Evolutionary conservation across 2,329 filamentous ascomycete genomes (phyloP), one percentile per base, ranked within the genome.

Genomic region (Calonectria naviculata): DNA sequence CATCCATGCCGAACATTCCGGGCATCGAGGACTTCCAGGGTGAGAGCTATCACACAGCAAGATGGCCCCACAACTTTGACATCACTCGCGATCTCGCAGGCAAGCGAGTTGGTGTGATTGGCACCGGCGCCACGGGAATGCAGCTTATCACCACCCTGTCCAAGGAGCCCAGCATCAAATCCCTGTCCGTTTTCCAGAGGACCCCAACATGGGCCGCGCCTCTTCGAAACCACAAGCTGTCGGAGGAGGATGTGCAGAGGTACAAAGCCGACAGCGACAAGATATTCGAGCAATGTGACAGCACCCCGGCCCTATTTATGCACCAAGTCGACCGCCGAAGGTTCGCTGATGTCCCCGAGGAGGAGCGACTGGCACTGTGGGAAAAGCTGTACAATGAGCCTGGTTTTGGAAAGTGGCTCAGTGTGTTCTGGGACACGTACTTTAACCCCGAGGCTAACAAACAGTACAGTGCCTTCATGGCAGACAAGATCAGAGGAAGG

Each of bases 171-270:
- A 77, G 71, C 5, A 76, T 83, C n/a, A 79, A 82, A 42, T 82
- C 81, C 5, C 67, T 83, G 13, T 81, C 74, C 1, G 77, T 80
- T 0, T 81, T 81, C 31, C 80, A 81, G 21, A 74, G 80, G 2
- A 80, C 77, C 0, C 71, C 79, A 10, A 79, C 75, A 34, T 79
- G 73, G 76, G 72, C 76, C 0, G 74, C 74, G 12, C 79, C 79
- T 3, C 71, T 79, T 0, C 70, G 67, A 8, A 78, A 78, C 10
- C 41, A 46, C 0, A 56, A 67, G 1, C 78, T 80, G 17, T 67
- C 74, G 0, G 1, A 62, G 0, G 67, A 76, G 17, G 44, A 72
- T 4, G 76, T 76, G 70, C 26, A 13, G 7, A 49, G 70, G 1
- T 49, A 72, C 1, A 74, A 71, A 38, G 61, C 67, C 2, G 67